Evolutionary conservation across 306 rosid species (phyloP), one percentile per base, ranked within the genome.

Genomic region (Quercus suber): DNA sequence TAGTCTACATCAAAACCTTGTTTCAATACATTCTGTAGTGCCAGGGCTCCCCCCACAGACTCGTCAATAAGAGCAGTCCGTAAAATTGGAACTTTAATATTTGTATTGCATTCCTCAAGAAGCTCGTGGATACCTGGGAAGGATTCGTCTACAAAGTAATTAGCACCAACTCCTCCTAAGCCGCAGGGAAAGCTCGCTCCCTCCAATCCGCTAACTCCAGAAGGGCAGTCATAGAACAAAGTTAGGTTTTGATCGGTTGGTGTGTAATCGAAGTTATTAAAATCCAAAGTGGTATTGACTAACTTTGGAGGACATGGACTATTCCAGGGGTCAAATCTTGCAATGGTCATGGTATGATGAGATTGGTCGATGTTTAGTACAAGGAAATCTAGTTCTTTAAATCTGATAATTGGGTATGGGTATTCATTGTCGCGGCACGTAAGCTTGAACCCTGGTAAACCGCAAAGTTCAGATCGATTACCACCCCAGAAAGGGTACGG

Each of bases 401-500:
- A 30, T 10, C 71, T 69, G 12, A 88, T 79, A 3, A 76, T 79
- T 21, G 27, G 41, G 74, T 83, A 76, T 21, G 27, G 41, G 74
- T 83, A 76, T 35, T 27, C 1, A 35, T 19, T 41, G 21, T 61
- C 1, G 0, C 31, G n/a, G 76, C 93, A 89, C 53, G 57, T 75
- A 1, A 89, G 81, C 60, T 49, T 23, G 78, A 85, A 83, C 3
- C 4, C 76, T 33, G 76, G 86, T 19, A 73, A 81, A 1, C 91
- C 93, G 52, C 91, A 89, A 71, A 35, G 31, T 5, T n/a, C 31
- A 7, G 61, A 78, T 63, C 56, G 82, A 11, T 45, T 4, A 2
- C 1, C 21, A 13, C 18, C 61, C 89, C 87, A 83, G 61, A 87
- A 89, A 28, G 93, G 93, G 67, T 79, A 87, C 3, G 74, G 18